A percentile compares a stretch with the other conserved stretches of the same genome.
These are phyloP conservation scores for Hexamita inflata DNA, from an alignment of 208 protist species.

Conservation along the genomic window DNA sequence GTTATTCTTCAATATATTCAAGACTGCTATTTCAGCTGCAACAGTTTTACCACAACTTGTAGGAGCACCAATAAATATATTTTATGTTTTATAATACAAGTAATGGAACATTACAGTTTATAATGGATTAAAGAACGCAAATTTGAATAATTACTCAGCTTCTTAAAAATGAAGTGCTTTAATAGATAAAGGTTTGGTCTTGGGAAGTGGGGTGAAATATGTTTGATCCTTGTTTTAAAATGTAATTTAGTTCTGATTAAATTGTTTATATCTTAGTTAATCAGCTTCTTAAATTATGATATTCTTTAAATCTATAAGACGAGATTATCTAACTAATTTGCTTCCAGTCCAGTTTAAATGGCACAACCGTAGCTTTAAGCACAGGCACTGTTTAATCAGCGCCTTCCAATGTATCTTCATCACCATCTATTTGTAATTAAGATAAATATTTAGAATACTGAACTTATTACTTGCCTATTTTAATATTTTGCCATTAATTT, in stretches of 20 bases:
- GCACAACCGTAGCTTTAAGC: neutral
- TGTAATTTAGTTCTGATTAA: neutral
- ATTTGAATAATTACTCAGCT: constrained; percentile 62
- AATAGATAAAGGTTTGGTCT: constrained; percentile 12
- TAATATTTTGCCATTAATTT: neutral
- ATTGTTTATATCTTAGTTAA: neutral
- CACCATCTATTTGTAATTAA: neutral
- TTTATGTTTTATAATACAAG: constrained; percentile 90
- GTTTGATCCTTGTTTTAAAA: neutral
- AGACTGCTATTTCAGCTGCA: constrained; percentile 87
- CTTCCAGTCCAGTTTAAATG: neutral
- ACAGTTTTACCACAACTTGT: constrained; percentile 92
- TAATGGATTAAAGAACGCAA: constrained; percentile 92
- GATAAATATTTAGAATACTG: neutral
- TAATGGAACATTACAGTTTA: constrained; percentile 84
- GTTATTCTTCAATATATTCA: constrained; percentile 63
- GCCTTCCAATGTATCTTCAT: neutral
- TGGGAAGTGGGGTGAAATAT: constrained; percentile 20
- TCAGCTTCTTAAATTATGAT: neutral
- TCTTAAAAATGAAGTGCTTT: constrained; percentile 49
- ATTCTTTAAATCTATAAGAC: neutral
- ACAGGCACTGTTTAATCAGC: neutral
- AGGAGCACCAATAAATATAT: constrained; percentile 87
- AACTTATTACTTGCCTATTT: neutral
- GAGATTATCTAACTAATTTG: neutral